These are phyloP conservation scores for Brassica cretica DNA, from an alignment of 345 rosid species.

Conservation along the genomic window DNA sequence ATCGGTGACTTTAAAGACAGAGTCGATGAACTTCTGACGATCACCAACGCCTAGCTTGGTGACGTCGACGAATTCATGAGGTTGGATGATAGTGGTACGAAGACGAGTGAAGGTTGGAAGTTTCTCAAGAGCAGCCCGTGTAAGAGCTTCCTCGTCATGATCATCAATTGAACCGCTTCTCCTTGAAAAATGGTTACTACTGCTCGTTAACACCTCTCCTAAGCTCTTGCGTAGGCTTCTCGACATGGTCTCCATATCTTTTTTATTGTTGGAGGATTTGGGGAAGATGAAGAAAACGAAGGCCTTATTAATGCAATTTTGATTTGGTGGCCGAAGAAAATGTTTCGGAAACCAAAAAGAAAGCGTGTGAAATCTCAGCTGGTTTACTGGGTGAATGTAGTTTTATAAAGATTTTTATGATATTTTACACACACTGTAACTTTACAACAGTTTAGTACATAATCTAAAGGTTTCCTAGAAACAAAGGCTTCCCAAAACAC, in stretches of 20 bases:
- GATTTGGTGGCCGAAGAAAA: conserved; percentile 17
- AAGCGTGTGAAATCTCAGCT: conserved; percentile 10
- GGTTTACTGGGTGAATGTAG: neutral
- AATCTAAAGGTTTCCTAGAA: no score
- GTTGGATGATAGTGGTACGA: conserved; percentile 67
- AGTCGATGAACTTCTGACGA: conserved; percentile 70
- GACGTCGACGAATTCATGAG: conserved; percentile 60
- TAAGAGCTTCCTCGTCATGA: conserved; percentile 84
- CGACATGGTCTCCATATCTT: conserved; percentile 32
- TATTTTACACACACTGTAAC: no score
- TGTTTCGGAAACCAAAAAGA: conserved; percentile 34
- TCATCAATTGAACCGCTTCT: conserved; percentile 48
- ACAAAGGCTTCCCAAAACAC: no score
- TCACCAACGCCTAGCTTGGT: conserved; percentile 68
- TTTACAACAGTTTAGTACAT: no score
- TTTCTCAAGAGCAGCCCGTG: conserved; percentile 93
- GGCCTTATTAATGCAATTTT: conserved; percentile 6
- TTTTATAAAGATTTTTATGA: no score
- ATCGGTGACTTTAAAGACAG: conserved; percentile 69
- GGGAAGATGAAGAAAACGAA: neutral
- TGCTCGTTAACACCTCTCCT: conserved; percentile 51
- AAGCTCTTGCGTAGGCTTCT: conserved; percentile 56
- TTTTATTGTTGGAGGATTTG: conserved; percentile 4
- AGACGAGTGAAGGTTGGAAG: conserved; percentile 78
- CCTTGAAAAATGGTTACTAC: conserved; percentile 33